phyloP scores from a whole-genome alignment of 169 alveolate species.

The Plasmodium blacklocki region DNA sequence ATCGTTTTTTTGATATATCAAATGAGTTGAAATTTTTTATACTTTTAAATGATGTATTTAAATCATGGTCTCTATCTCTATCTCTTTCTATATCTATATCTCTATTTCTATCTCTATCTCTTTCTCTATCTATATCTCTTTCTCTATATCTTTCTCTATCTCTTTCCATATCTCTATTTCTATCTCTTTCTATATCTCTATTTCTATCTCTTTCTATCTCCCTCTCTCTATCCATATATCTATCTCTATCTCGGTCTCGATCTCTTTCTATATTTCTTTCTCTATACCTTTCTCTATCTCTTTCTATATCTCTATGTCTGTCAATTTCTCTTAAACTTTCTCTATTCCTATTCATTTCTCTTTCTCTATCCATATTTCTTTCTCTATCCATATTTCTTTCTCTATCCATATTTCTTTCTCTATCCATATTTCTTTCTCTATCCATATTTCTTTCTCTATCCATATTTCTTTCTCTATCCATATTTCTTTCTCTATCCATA shows the following conservation, averaged over 20 bases:
- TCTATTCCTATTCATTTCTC: conserved; percentile 28
- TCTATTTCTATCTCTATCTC: conserved; percentile 7
- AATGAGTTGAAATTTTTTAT: neutral
- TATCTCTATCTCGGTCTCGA: conserved; percentile 14
- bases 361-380: conserved; percentile 3
- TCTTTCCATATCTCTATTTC: neutral
- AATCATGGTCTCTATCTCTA: conserved; percentile 21
- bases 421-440: neutral
- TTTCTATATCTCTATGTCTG: conserved; percentile 18
- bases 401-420: neutral
- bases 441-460: neutral
- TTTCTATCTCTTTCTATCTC: conserved; percentile 14
- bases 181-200: conserved; percentile 21
- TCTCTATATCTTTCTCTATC: conserved; percentile 13
- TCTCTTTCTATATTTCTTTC: conserved; percentile 11
- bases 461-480: too few species aligned
- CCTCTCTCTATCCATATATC: neutral
- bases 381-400: conserved; percentile 20
- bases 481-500: neutral
- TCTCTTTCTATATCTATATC: conserved; percentile 4
- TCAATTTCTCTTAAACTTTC: conserved; percentile 7
- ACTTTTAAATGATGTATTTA: neutral
- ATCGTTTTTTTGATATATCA: conserved; percentile 11
- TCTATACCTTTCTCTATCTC: neutral
- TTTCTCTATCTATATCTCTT: conserved; percentile 7